Conservation (phyloP, 2,329 filamentous ascomycete genomes). For the Diaporthe sp. region DNA sequence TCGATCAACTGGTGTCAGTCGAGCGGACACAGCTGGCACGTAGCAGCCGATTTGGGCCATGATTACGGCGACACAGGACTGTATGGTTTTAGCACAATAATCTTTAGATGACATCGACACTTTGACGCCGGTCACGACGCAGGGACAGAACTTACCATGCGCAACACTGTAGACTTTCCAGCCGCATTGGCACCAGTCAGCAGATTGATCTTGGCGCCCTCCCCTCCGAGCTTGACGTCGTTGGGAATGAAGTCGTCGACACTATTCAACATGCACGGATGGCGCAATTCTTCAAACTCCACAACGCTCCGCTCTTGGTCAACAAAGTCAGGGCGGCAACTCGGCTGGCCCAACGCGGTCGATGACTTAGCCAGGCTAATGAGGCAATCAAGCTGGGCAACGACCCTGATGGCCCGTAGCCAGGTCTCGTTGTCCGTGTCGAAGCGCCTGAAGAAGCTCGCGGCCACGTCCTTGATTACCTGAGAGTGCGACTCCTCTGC, state of each 20-base stretch:
- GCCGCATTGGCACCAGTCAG: slow-evolving; percentile 97
- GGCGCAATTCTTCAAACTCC: slow-evolving; percentile 92
- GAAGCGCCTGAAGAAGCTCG: slow-evolving; percentile 88
- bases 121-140: slow-evolving; percentile 7
- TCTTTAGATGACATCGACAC: background rate
- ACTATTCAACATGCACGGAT: slow-evolving; percentile 92
- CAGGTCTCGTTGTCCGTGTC: slow-evolving; percentile 88
- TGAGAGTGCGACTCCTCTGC: slow-evolving; percentile 94
- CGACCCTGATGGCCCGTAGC: slow-evolving; percentile 89
- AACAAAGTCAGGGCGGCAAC: slow-evolving; percentile 89
- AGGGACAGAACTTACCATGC: slow-evolving; percentile 77
- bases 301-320: slow-evolving; percentile 87
- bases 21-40: slow-evolving; percentile 85
- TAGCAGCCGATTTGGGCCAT: slow-evolving; percentile 98
- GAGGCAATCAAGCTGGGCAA: slow-evolving; percentile 94
- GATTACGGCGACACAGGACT: slow-evolving; percentile 96
- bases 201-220: slow-evolving; percentile 85
- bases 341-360: slow-evolving; percentile 83
- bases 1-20: slow-evolving; percentile 90
- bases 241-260: slow-evolving; percentile 98
- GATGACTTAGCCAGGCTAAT: slow-evolving; percentile 94
- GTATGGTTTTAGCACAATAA: slow-evolving; percentile 45
- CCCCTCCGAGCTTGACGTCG: slow-evolving; percentile 87
- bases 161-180: slow-evolving; percentile 94
- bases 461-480: slow-evolving; percentile 87